Percentiles rank a stretch among this genome's conserved stretches.
Evolutionary conservation across 2,329 filamentous ascomycete species (phyloP).

Genomic region (Hypoxylon sp.): DNA sequence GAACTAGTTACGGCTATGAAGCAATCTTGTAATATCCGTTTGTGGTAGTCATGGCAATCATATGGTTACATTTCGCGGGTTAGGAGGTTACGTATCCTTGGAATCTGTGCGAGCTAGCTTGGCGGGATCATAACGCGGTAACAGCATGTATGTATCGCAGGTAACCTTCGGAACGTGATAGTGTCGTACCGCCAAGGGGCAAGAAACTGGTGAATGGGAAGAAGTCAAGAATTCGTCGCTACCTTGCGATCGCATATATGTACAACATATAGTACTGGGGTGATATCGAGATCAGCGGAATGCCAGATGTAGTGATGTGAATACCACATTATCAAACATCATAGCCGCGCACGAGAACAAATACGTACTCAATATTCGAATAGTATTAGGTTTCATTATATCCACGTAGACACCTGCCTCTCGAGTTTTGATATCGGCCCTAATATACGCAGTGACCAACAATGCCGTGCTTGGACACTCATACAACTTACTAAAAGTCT

Average conservation of each 20-base stretch:
- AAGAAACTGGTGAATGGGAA: constrained; percentile 29
- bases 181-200: constrained; percentile 41
- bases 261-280: constrained; percentile 29
- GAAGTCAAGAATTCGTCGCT: constrained; percentile 14
- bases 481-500: constrained; percentile 32
- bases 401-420: constrained; percentile 10
- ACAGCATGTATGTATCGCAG: constrained; percentile 29
- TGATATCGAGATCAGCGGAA: constrained; percentile 39
- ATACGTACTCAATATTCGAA: constrained; percentile 25
- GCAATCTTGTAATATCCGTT: constrained; percentile 21
- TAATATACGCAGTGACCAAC: constrained; percentile 32
- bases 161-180: constrained; percentile 41
- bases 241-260: constrained; percentile 25
- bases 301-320: constrained; percentile 42
- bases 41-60: constrained; percentile 31
- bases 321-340: constrained; percentile 42
- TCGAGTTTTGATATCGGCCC: constrained; percentile 27
- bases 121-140: constrained; percentile 34
- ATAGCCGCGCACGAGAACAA: constrained; percentile 20
- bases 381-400: constrained; percentile 23
- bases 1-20: constrained; percentile 22
- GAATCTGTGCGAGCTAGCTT: constrained; percentile 3
- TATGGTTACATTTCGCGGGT: constrained; percentile 33
- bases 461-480: constrained; percentile 1
- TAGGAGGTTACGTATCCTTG: constrained; percentile 25